A percentile compares a stretch with the other conserved stretches of the same genome.
phyloP scores from a whole-genome alignment of 768 basidiomycete species.

The Kwoniella sp. region DNA sequence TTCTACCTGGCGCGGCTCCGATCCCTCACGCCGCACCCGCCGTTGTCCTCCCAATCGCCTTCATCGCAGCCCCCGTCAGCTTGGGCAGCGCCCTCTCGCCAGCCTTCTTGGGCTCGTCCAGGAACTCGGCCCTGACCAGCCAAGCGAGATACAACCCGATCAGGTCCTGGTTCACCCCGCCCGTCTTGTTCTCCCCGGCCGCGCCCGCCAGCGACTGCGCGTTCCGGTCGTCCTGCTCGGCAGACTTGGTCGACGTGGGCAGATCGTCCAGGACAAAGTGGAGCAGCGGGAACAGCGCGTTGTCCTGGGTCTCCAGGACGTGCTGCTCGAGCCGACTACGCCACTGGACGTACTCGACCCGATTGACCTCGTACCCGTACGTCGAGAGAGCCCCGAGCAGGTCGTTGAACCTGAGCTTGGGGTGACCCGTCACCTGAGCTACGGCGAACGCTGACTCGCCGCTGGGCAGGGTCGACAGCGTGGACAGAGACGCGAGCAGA shows the following conservation, averaged over 20 bases:
- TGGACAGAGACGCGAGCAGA: slow-evolving; percentile 68
- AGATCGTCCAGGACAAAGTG: slow-evolving; percentile 97
- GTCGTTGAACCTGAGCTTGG: slow-evolving; percentile 82
- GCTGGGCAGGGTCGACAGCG: slow-evolving; percentile 55
- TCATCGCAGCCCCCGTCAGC: slow-evolving; percentile 40
- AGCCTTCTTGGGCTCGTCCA: slow-evolving; percentile 57
- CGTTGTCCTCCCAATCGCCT: slow-evolving; percentile 49
- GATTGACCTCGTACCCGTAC: slow-evolving; percentile 74
- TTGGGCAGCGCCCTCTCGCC: slow-evolving; percentile 41
- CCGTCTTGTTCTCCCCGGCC: slow-evolving; percentile 51
- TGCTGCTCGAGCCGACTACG: slow-evolving; percentile 87
- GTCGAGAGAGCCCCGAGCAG: slow-evolving; percentile 66
- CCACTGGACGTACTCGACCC: slow-evolving; percentile 89
- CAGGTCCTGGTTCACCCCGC: slow-evolving; percentile 68
- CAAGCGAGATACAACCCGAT: slow-evolving; percentile 89
- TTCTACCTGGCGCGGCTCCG: too few relatives aligned
- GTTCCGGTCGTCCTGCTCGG: slow-evolving; percentile 81
- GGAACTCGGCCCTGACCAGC: slow-evolving; percentile 79
- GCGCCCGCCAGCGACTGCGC: slow-evolving; percentile 61
- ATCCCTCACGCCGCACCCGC: slow-evolving; percentile 23
- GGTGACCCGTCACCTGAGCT: slow-evolving; percentile 74
- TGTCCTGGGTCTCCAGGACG: slow-evolving; percentile 89
- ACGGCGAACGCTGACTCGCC: slow-evolving; percentile 34
- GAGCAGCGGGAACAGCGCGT: slow-evolving; percentile 91
- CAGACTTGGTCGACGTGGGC: slow-evolving; percentile 91